Evolutionary conservation across 192 early-diverging fungal species (phyloP).

Genomic region (Coemansia furcata): DNA sequence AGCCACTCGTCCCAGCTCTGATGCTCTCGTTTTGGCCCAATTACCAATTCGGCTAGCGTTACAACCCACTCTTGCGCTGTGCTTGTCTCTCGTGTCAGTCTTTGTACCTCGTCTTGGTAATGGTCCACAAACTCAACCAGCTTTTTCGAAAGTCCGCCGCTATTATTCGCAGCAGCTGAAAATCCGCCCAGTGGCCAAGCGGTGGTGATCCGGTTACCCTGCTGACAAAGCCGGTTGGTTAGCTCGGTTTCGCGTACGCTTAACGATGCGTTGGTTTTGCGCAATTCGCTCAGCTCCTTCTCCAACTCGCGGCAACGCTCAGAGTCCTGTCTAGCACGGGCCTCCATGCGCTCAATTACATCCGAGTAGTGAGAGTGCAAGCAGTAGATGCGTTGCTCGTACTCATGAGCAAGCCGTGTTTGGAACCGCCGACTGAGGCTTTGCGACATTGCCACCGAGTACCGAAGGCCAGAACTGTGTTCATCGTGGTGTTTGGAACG

Average conservation of each 20-base stretch:
- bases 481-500: not conserved
- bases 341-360: constrained; percentile 40
- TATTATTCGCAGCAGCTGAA: not conserved
- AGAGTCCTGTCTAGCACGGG: constrained; percentile 21
- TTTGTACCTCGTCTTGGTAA: constrained; percentile 31
- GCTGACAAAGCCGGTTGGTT: constrained; percentile 4
- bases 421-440: constrained; percentile 47
- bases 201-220: not conserved
- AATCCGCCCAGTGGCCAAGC: not conserved
- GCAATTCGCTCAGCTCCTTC: constrained; percentile 21
- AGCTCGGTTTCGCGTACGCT: constrained; percentile 30
- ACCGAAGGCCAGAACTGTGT: constrained; percentile 15
- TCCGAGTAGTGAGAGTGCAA: constrained; percentile 49
- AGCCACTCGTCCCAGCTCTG: constrained; percentile 54
- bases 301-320: constrained; percentile 25
- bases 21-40: constrained; percentile 43
- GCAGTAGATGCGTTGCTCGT: constrained; percentile 52
- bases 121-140: constrained; percentile 40
- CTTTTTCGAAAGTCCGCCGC: constrained; percentile 17
- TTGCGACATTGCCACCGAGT: constrained; percentile 47
- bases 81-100: constrained; percentile 29
- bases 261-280: constrained; percentile 17
- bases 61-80: constrained; percentile 50
- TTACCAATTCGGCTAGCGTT: constrained; percentile 37
- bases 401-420: constrained; percentile 34